A percentile compares a stretch with the other conserved stretches of the same genome.
Evolutionary conservation across 306 rosid species (phyloP).

Genomic region (Sicyos baderoa): DNA sequence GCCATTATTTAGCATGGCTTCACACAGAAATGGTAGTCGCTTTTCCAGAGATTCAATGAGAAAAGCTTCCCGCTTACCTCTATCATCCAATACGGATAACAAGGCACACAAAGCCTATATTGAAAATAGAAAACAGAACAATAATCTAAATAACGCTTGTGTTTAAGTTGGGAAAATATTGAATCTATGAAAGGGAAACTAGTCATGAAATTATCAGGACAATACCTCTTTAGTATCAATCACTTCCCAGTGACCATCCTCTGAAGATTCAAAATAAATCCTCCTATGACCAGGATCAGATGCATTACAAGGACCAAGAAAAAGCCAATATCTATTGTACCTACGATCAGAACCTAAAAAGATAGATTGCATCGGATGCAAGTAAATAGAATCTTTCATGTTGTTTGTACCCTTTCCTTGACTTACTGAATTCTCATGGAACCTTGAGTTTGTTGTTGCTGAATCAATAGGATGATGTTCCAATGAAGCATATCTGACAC

Average conservation of each 20-base stretch:
- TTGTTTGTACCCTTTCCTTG: slow-evolving; percentile 27
- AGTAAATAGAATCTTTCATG: slow-evolving; percentile 26
- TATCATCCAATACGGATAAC: slow-evolving; percentile 75
- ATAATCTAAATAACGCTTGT: background rate
- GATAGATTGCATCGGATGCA: slow-evolving; percentile 82
- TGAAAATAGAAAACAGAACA: slow-evolving; percentile 16
- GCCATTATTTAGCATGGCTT: slow-evolving; percentile 49
- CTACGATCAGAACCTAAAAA: slow-evolving; percentile 97
- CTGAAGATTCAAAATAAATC: slow-evolving; percentile 93
- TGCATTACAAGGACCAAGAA: slow-evolving; percentile 79
- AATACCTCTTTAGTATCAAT: slow-evolving; percentile 81
- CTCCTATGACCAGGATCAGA: slow-evolving; percentile 92
- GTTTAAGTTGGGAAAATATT: slow-evolving; percentile 10
- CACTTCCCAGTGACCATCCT: slow-evolving; percentile 98
- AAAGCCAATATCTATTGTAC: slow-evolving; percentile 95
- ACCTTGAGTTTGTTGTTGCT: slow-evolving; percentile 41
- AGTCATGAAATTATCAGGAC: slow-evolving; percentile 8
- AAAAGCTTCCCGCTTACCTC: slow-evolving; percentile 89
- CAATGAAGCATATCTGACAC: slow-evolving; percentile 31
- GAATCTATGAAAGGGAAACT: background rate
- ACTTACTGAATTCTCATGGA: slow-evolving; percentile 27
- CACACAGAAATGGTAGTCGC: slow-evolving; percentile 47
- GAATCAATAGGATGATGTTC: slow-evolving; percentile 58
- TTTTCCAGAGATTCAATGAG: slow-evolving; percentile 76
- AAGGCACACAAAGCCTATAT: slow-evolving; percentile 67